Evolutionary conservation across 2,329 filamentous ascomycete genomes (phyloP).

Genomic region (Alternaria gaisen): DNA sequence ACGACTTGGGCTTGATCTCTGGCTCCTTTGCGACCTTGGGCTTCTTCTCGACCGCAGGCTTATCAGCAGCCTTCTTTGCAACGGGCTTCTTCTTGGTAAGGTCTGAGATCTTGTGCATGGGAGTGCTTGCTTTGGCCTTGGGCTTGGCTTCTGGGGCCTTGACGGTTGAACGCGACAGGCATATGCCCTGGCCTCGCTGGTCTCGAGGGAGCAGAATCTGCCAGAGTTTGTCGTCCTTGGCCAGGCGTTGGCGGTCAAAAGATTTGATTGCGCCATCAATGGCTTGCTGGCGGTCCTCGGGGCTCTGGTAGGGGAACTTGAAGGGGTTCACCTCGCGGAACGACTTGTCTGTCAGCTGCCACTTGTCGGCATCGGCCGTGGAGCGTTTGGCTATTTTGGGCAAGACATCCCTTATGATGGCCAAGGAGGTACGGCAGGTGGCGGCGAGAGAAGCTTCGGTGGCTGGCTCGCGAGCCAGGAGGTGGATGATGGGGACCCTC

Average conservation of each 20-base stretch:
- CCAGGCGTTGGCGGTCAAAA: conserved; percentile 68
- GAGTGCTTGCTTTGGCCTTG: conserved; percentile 48
- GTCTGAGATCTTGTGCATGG: conserved; percentile 51
- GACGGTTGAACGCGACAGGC: conserved; percentile 67
- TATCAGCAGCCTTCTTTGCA: conserved; percentile 55
- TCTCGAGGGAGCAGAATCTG: conserved; percentile 67
- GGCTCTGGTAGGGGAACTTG: conserved; percentile 65
- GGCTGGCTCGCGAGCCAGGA: conserved; percentile 59
- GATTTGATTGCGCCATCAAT: conserved; percentile 70
- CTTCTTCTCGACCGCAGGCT: conserved; percentile 47
- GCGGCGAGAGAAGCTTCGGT: conserved; percentile 43
- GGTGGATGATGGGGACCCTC: conserved; percentile 57
- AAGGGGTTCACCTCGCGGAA: conserved; percentile 70
- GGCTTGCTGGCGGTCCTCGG: conserved; percentile 65
- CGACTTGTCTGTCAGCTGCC: conserved; percentile 63
- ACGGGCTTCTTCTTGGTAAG: conserved; percentile 55
- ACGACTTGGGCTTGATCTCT: conserved; percentile 34
- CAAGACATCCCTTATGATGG: conserved; percentile 44
- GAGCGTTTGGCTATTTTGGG: conserved; percentile 63
- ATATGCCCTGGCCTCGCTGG: conserved; percentile 69
- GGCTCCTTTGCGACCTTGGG: conserved; percentile 20
- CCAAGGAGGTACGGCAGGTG: conserved; percentile 40
- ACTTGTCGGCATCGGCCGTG: conserved; percentile 54
- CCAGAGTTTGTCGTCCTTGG: conserved; percentile 69
- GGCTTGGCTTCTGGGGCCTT: conserved; percentile 49